Evolutionary conservation across 805 yeast species (phyloP).

Genomic region (Candida incommunis): DNA sequence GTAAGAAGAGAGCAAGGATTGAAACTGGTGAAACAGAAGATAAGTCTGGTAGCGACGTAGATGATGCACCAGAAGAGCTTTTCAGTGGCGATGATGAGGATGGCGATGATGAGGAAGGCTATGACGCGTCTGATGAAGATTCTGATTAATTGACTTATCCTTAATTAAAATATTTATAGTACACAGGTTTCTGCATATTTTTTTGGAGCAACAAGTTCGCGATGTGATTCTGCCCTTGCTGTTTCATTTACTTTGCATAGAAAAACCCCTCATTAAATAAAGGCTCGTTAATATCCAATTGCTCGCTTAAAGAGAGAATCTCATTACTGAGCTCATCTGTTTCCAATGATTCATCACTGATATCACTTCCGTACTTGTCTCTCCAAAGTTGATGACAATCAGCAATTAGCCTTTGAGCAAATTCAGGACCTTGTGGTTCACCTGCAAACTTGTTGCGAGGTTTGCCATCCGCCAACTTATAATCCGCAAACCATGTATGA

Average conservation of each 20-base stretch:
- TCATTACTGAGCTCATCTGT: background rate
- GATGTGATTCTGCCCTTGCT: background rate
- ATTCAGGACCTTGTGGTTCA: constrained; percentile 40
- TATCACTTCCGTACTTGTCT: constrained; percentile 5
- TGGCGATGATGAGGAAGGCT: constrained; percentile 14
- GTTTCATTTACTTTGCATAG: background rate
- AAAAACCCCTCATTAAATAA: background rate
- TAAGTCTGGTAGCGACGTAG: constrained; percentile 6
- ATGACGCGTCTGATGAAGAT: constrained; percentile 9
- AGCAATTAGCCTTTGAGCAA: constrained; percentile 44
- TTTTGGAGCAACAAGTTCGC: background rate
- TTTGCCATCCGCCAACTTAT: constrained; percentile 74
- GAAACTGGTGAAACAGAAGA: constrained; percentile 3
- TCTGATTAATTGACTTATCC: background rate
- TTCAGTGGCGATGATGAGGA: constrained; percentile 13
- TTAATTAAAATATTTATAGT: background rate
- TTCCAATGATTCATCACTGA: background rate
- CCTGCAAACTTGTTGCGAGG: constrained; percentile 68
- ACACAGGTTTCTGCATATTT: background rate
- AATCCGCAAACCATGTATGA: constrained; percentile 68
- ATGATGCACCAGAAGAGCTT: constrained; percentile 11
- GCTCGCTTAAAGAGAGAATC: background rate
- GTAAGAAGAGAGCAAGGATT: constrained; percentile 22
- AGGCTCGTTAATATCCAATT: background rate
- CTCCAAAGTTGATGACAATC: constrained; percentile 64